phyloP scores from a whole-genome alignment of 495 filamentous ascomycete species.

The Lasiosphaeria hispida region DNA sequence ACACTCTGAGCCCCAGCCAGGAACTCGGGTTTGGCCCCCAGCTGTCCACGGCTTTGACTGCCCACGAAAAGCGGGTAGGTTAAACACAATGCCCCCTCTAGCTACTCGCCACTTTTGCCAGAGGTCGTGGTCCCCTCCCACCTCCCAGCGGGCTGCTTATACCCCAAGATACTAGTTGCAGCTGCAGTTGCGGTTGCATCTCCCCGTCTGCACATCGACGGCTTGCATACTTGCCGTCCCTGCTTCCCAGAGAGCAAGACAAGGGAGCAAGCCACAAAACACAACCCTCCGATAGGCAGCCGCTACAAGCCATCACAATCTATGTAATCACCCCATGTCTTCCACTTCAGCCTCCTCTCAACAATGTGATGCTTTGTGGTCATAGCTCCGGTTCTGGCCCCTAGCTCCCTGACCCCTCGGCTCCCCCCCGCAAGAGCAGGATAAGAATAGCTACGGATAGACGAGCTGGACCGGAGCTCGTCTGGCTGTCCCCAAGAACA shows the following conservation, averaged over 20 bases:
- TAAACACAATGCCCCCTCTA: too few relatives aligned
- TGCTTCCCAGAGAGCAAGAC: background rate
- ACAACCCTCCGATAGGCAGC: background rate
- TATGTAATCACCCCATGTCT: too few relatives aligned
- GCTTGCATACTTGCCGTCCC: background rate
- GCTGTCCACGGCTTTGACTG: too few relatives aligned
- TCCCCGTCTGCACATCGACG: conserved; percentile 3
- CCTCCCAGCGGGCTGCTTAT: background rate
- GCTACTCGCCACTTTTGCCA: too few relatives aligned
- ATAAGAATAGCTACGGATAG: conserved; percentile 17
- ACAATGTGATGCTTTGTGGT: background rate
- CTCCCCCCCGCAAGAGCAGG: background rate
- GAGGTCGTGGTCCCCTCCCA: background rate
- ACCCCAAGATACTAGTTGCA: background rate
- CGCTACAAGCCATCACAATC: background rate
- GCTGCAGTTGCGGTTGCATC: conserved; percentile 4
- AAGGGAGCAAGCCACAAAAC: background rate
- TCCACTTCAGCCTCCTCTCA: too few relatives aligned
- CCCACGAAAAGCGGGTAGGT: too few relatives aligned
- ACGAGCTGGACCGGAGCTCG: background rate
- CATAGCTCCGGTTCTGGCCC: background rate
- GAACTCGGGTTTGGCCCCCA: conserved; percentile 27
- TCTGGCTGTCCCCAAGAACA: background rate
- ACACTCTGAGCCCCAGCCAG: conserved; percentile 21
- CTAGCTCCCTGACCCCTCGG: background rate